Evolutionary conservation across 768 basidiomycete species (phyloP), one percentile per base, ranked within the genome.

Genomic region (Psilocybe cyanescens): DNA sequence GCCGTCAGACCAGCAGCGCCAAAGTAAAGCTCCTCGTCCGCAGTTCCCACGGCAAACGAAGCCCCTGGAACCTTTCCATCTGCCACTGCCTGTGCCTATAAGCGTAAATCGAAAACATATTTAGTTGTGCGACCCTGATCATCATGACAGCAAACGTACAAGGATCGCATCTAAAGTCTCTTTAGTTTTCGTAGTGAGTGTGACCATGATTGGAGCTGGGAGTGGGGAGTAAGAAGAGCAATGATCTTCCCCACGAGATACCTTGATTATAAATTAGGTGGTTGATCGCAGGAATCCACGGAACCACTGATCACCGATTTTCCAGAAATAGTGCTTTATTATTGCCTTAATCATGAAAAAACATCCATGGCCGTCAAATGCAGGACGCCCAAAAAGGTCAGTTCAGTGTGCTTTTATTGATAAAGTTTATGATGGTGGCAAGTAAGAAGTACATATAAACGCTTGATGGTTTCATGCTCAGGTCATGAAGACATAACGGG

Each of bases 401-500:
- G 24, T 24, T 24, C 24, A 24, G 24, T 24, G 24, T 24, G 24
- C 24, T 24, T 24, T 24, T 24, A 24, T 24, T 24, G 24, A 24
- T 2, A 24, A 24, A 24, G 24, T 24, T 24, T 24, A 24, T 24
- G 41, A 44, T 12, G 14, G 4, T 39, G 37, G 37, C 3, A 39
- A 8, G 14, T 44, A n/a, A 41, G 41, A 33, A 19, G 7, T 11
- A 17, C 29, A 35, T 12, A 46, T 45, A 31, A 45, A 24, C 14
- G 16, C 11, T 31, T 24, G 30, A 47, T 35, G 33, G 7, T 11
- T 35, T 6, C 33, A 9, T 12, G 28, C 31, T 74, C 65, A 79
- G 33, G 82, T 83, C 81, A 83, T 83, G 67, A 83, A 86, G 33
- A 81, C 76, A 69, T 82, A 85, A 57, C 81, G 77, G n/a, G 78